These are phyloP conservation scores for Microbotryum lychnidis-dioicae DNA, from an alignment of 1,284 basidiomycete species.

Conservation along the genomic window DNA sequence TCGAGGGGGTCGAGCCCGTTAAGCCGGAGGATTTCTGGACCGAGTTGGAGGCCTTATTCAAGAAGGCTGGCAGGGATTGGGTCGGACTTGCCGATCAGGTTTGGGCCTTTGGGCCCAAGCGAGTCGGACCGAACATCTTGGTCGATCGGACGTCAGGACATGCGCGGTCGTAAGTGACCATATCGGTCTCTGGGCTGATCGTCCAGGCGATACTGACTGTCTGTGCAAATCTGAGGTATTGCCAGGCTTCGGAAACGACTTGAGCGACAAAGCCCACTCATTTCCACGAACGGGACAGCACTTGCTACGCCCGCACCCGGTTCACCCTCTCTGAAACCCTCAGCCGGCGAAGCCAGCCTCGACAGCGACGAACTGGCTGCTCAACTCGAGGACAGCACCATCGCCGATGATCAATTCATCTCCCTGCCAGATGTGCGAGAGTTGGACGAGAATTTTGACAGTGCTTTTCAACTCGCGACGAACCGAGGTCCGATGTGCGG, in stretches of 20 bases:
- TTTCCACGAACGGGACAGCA: constrained; percentile 17
- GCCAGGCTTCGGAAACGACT: constrained; percentile 27
- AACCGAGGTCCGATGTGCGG: constrained; percentile 90
- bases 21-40: constrained; percentile 74
- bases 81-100: constrained; percentile 59
- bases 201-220: neutral
- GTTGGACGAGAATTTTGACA: constrained; percentile 76
- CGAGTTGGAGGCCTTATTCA: constrained; percentile 57
- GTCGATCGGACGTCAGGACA: constrained; percentile 52
- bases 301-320: constrained; percentile 8
- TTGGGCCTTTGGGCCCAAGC: constrained; percentile 87
- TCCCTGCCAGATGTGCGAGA: constrained; percentile 44
- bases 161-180: constrained; percentile 36
- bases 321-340: constrained; percentile 13
- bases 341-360: constrained; percentile 6
- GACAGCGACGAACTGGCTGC: constrained; percentile 17
- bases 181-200: neutral
- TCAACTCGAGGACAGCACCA: constrained; percentile 11
- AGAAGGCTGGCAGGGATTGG: constrained; percentile 74
- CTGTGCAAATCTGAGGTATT: neutral
- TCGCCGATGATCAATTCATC: constrained; percentile 9
- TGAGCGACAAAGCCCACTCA: constrained; percentile 25
- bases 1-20: constrained; percentile 47
- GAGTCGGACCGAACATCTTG: constrained; percentile 77
- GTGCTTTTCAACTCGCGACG: constrained; percentile 89